These are phyloP conservation scores for Simmondsia chinensis DNA, from an alignment of 148 eudicot genomes.

Conservation along the genomic window DNA sequence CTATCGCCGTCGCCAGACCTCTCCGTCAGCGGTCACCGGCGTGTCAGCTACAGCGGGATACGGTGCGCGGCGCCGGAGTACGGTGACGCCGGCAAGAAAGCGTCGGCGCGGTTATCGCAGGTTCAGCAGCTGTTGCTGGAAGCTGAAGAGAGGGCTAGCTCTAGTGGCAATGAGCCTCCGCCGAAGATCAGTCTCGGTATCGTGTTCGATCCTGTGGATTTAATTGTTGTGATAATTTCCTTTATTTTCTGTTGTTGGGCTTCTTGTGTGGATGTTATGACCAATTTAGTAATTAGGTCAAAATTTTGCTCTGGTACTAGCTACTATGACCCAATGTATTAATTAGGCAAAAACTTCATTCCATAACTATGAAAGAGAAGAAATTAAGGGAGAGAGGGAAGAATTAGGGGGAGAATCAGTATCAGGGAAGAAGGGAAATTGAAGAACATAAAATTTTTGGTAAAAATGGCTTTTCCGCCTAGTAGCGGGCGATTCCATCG, in stretches of 20 bases:
- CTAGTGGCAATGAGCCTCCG: slow-evolving; percentile 49
- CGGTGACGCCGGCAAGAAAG: slow-evolving; percentile 39
- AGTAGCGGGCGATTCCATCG: too few species aligned
- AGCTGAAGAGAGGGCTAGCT: slow-evolving; percentile 56
- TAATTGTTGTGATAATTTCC: background rate
- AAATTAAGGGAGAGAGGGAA: too few species aligned
- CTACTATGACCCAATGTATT: too few species aligned
- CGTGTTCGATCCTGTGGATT: background rate
- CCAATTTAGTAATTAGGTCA: too few species aligned
- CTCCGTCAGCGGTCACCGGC: slow-evolving; percentile 9
- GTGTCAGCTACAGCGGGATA: slow-evolving; percentile 22
- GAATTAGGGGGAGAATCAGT: too few species aligned
- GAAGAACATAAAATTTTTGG: too few species aligned
- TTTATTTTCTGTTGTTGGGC: background rate
- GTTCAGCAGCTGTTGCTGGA: slow-evolving; percentile 53
- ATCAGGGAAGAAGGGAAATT: too few species aligned
- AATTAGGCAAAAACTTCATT: too few species aligned
- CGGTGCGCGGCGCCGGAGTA: slow-evolving; percentile 32
- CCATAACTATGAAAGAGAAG: too few species aligned
- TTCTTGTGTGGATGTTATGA: background rate
- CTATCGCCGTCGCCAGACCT: slow-evolving; percentile 6
- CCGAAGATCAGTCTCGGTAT: slow-evolving; percentile 69
- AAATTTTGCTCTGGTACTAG: too few species aligned
- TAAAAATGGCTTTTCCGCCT: too few species aligned
- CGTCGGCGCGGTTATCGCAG: slow-evolving; percentile 59